phyloP scores from a whole-genome alignment of 1,284 basidiomycete species.

The Trichosporon faecale region DNA sequence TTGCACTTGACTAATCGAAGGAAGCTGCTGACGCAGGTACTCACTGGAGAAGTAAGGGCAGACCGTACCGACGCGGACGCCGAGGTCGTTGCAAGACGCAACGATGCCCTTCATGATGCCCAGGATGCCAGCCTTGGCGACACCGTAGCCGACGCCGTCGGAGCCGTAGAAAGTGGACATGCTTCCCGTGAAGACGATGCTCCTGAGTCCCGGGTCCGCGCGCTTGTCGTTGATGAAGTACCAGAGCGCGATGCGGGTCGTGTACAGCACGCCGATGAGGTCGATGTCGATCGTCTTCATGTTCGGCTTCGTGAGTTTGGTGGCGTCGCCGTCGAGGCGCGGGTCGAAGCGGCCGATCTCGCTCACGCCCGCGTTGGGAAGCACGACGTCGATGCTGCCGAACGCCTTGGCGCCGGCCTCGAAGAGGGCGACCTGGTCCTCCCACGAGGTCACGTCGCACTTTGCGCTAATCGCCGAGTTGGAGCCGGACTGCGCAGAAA shows the following conservation, averaged over 20 bases:
- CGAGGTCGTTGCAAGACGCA: constrained; percentile 5
- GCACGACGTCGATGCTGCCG: constrained; percentile 25
- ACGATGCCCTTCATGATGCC: constrained; percentile 23
- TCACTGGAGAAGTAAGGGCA: constrained; percentile 27
- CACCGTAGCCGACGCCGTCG: constrained; percentile 22
- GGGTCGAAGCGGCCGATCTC: constrained; percentile 24
- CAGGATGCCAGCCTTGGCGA: constrained; percentile 24
- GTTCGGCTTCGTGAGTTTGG: constrained; percentile 21
- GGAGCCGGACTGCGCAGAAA: not conserved
- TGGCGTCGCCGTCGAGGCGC: constrained; percentile 1
- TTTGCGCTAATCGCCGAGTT: constrained; percentile 23
- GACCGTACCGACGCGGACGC: constrained; percentile 18
- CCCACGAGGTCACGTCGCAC: constrained; percentile 27
- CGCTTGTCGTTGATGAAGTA: constrained; percentile 24
- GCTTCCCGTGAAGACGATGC: constrained; percentile 17
- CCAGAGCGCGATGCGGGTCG: constrained; percentile 23
- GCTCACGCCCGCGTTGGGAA: constrained; percentile 25
- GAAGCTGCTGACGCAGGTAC: constrained; percentile 8
- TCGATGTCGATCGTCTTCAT: constrained; percentile 25
- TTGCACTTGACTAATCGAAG: too few relatives aligned
- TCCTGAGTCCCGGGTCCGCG: constrained; percentile 14
- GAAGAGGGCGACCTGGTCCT: constrained; percentile 26
- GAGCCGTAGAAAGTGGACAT: constrained; percentile 24
- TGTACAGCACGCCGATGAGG: constrained; percentile 24
- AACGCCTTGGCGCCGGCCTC: constrained; percentile 14